These are phyloP conservation scores for Diaporthe sp. DNA, from an alignment of 2,329 filamentous ascomycete species.

Conservation along the genomic window DNA sequence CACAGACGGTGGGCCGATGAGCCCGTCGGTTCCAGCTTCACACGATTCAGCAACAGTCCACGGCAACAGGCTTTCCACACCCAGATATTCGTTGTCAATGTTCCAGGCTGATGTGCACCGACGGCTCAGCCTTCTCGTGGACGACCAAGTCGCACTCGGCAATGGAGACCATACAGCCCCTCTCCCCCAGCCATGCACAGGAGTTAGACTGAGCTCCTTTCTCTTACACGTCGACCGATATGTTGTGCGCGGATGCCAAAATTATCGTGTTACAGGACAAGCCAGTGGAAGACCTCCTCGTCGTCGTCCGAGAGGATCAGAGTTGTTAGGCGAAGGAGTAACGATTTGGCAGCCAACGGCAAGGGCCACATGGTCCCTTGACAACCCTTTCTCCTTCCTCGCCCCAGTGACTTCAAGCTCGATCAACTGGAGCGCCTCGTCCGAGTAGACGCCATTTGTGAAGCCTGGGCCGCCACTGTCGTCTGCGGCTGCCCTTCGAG, in stretches of 20 bases:
- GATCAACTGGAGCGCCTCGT: too few relatives aligned
- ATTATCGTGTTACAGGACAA: constrained; percentile 48
- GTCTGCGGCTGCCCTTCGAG: too few relatives aligned
- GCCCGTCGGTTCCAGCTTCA: background rate
- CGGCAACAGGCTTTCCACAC: background rate
- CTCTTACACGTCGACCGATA: constrained; percentile 39
- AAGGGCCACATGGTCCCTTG: constrained; percentile 25
- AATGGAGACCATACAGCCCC: constrained; percentile 31
- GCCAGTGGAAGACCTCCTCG: constrained; percentile 39
- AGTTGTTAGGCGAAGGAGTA: constrained; percentile 42
- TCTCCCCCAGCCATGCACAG: constrained; percentile 44
- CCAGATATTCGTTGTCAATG: background rate
- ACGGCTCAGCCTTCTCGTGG: constrained; percentile 38
- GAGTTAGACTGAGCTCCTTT: constrained; percentile 38
- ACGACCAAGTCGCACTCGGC: too few relatives aligned
- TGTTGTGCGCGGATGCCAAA: constrained; percentile 46
- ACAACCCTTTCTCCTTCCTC: too few relatives aligned
- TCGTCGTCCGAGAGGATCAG: constrained; percentile 36
- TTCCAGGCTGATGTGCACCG: constrained; percentile 12
- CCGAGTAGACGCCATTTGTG: too few relatives aligned
- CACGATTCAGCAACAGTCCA: background rate
- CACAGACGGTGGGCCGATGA: background rate
- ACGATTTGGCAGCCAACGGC: constrained; percentile 39
- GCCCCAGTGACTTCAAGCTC: too few relatives aligned
- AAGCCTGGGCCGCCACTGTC: too few relatives aligned